phyloP scores from a whole-genome alignment of 208 protist genomes.

The Porcisia deanei region DNA sequence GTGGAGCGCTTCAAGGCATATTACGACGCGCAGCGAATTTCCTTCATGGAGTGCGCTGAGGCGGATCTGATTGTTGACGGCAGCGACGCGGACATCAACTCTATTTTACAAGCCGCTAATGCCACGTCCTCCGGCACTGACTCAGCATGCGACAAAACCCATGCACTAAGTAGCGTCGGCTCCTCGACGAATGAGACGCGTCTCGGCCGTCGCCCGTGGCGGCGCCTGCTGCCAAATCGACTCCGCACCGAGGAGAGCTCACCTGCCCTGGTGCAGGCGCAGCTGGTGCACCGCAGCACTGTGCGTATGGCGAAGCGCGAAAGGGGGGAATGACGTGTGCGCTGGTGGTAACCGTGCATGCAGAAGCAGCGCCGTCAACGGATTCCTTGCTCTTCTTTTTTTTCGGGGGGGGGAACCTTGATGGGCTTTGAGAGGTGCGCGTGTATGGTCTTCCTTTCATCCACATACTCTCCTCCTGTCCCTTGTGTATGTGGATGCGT shows the following conservation, averaged over 20 bases:
- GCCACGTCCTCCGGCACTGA: not conserved
- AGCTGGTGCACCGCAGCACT: conserved; percentile 58
- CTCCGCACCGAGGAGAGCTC: conserved; percentile 24
- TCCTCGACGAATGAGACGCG: not conserved
- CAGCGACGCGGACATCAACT: conserved; percentile 18
- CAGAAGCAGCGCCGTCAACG: not conserved
- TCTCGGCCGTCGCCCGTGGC: conserved; percentile 11
- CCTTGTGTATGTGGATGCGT: too few relatives aligned
- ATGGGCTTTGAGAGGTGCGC: not conserved
- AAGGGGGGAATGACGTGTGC: conserved; percentile 11
- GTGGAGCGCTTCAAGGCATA: conserved; percentile 36
- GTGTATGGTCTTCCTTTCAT: not conserved
- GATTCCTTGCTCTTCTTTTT: not conserved
- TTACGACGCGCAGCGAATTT: conserved; percentile 24
- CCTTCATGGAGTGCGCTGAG: conserved; percentile 19
- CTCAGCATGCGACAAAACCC: not conserved
- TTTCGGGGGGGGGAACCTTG: not conserved
- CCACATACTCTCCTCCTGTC: too few relatives aligned
- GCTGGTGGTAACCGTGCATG: not conserved
- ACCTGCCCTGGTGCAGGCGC: conserved; percentile 35
- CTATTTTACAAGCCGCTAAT: conserved; percentile 10
- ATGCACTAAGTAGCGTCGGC: not conserved
- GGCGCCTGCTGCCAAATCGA: conserved; percentile 29
- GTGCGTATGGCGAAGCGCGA: conserved; percentile 32
- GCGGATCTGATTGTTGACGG: conserved; percentile 11